These are phyloP conservation scores for Coprinellus micaceus DNA, from an alignment of 768 basidiomycete species.

Conservation along the genomic window DNA sequence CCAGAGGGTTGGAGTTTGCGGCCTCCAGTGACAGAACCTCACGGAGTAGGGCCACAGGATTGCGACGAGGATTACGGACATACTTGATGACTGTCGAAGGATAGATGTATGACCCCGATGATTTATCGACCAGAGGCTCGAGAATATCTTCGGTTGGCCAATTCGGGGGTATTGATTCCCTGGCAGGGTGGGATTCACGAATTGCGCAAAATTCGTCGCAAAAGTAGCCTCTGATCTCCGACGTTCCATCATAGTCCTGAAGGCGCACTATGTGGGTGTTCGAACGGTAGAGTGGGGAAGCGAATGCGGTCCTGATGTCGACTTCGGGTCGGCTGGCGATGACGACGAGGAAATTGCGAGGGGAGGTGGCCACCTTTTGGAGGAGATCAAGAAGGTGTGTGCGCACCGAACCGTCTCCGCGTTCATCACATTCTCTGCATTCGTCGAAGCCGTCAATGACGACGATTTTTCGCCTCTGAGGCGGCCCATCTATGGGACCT, in stretches of 20 bases:
- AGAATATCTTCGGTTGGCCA: conserved; percentile 9
- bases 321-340: conserved; percentile 13
- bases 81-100: conserved; percentile 7
- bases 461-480: not conserved
- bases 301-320: conserved; percentile 1
- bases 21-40: not conserved
- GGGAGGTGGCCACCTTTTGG: not conserved
- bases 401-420: not conserved
- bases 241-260: conserved; percentile 1
- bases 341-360: not conserved
- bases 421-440: no score
- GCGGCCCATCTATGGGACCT: no score
- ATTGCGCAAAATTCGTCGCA: not conserved
- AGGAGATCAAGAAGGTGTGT: not conserved
- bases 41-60: not conserved
- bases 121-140: not conserved
- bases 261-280: not conserved
- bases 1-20: not conserved
- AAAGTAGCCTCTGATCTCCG: conserved; percentile 5
- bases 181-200: not conserved
- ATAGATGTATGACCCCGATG: conserved; percentile 8
- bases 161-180: not conserved
- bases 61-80: not conserved
- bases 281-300: not conserved
- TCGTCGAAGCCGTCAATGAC: conserved; percentile 14